Base-by-base conservation (phyloP, 2,329 filamentous ascomycete genomes). In the Ceratocystis eucalypticola region DNA sequence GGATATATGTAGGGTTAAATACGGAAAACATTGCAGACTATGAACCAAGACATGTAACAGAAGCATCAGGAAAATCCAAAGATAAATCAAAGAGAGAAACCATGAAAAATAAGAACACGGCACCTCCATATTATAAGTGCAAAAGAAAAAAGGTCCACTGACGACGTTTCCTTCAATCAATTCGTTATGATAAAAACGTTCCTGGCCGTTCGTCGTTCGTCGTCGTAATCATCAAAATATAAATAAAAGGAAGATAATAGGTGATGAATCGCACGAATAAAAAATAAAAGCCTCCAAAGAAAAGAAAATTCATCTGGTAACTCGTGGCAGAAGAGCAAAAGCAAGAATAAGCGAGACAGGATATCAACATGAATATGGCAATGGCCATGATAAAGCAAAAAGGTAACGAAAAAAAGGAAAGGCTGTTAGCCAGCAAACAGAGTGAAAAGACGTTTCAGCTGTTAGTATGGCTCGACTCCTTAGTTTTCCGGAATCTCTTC, bases 401-500 rank as follows among this genome's bases (percentile, higher is more conserved):
- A 8, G 45, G 57, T 10, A 3, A 62, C n/a, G 12, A 62, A 20
- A 57, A 48, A 37, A 28, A 37, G 20, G 44, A 37, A 30, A 64
- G 30, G 61, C 33, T n/a, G 7, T 15, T 5, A 41, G 46, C 25
- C 48, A 10, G 48, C 22, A 53, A 28, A 48, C 20, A 20, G n/a
- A 48, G 48, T 61, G n/a, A 50, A 33, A 22, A 66, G 20, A 22
- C 57, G 53, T 46, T 48, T 20, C 61, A 15, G 44, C 37, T 53
- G n/a, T 20, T n/a, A 10, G 22, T 25, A 53, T 20, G 48, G 7
- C 17, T 53, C 48, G 7, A n/a, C n/a, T 20, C 48, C 20, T 25
- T 65, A 30, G 48, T 62, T 48, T 37, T 61, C 50, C 37, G 48
- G 48, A 25, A 41, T 17, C 8, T 81, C 80, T 62, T 83, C 80